Base-by-base conservation (phyloP, 2,329 filamentous ascomycete species). In the Botryosphaeria agaves region DNA sequence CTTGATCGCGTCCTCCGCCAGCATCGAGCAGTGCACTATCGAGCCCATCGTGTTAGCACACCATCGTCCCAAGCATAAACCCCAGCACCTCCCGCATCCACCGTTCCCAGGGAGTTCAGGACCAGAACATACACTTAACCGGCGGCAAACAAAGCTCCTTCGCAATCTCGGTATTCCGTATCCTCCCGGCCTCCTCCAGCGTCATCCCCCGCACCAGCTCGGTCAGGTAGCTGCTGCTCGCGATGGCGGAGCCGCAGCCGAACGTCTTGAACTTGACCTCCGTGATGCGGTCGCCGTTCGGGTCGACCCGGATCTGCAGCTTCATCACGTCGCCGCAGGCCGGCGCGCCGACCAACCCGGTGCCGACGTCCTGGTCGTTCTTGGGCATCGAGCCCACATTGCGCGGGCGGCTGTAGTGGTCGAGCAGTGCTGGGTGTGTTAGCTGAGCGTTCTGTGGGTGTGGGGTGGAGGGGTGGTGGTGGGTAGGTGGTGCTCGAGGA, bases 181-280 rank as follows among this genome's bases (percentile, higher is more conserved):
- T 81, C 60, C 79, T 77, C 32, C 76, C 75, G 19, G 91, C 89
- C 53, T 98, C 83, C 45, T 98, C 89, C 41, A 98, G 59, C 9
- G 78, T 92, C 87, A 95, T 98, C 36, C 89, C 89, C 39, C 83
- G 72, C 38, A 98, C 85, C 36, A 98, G 64, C 58, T 93, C 84
- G 6, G 89, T 98, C 46, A 98, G 60, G 53, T 98, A 98, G 49
- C 79, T 89, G 35, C 80, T 91, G 39, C 79, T 87, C 26, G 89
- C 89, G 56, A 98, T 98, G 40, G 89, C 89, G 18, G 76, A 84
- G 32, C 85, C 85, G 53, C 85, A 94, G 30, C 85, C 85, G 51
- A 94, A 94, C 0, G 85, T 94, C 74, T 94, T 94, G 72, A 94
- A 94, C 60, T 91, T 89, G 52, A 92, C 85, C 45, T 94, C 87